Conservation (phyloP, 73 alveolate species). For the Paramecium tetraurelia region DNA sequence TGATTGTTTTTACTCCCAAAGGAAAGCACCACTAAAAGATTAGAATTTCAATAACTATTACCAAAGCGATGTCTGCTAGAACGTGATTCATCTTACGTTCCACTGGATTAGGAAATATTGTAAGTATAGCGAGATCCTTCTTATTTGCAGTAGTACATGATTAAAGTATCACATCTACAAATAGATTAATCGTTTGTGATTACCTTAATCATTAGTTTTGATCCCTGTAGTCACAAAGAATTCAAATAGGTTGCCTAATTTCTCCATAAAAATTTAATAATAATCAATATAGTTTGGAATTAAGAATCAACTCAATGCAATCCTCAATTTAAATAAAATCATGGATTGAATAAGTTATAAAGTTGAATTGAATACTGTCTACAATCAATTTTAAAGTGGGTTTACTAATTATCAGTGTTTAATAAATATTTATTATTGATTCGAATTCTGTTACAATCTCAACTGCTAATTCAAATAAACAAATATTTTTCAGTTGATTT, state of each 20-base stretch:
- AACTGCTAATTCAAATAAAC: neutral
- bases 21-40: constrained; percentile 40
- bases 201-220: constrained; percentile 40
- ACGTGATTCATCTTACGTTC: constrained; percentile 42
- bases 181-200: neutral
- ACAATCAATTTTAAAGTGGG: neutral
- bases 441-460: neutral
- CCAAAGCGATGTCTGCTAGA: neutral
- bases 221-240: constrained; percentile 44
- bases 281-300: neutral
- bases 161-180: neutral
- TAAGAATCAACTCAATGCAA: neutral
- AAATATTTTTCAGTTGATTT: neutral
- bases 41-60: neutral
- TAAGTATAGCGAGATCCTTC: constrained; percentile 17
- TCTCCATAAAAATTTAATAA: constrained; percentile 3
- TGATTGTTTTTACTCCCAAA: constrained; percentile 17
- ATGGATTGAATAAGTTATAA: neutral
- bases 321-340: neutral
- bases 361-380: neutral
- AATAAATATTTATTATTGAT: neutral
- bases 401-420: neutral
- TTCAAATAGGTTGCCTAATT: constrained; percentile 47
- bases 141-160: neutral
- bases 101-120: constrained; percentile 46